Percentiles rank a stretch among this genome's conserved stretches.
Evolutionary conservation across 2,329 filamentous ascomycete species (phyloP).

Genomic region (Fusarium sp.): DNA sequence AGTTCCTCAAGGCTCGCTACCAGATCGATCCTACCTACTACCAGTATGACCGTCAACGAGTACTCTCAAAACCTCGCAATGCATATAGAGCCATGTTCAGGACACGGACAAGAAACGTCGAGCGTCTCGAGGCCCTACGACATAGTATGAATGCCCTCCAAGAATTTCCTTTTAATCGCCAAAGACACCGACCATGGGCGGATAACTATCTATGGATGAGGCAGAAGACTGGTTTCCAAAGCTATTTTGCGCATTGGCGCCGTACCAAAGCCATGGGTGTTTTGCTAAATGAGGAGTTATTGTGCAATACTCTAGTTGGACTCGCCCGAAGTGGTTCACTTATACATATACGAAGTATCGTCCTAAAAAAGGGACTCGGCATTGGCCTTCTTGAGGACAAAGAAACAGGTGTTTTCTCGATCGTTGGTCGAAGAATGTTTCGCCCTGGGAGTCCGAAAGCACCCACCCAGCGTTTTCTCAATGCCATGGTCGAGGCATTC

Average conservation of each 20-base stretch:
- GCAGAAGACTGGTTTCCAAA: conserved; percentile 45
- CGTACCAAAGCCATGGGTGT: conserved; percentile 45
- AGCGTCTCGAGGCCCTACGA: conserved; percentile 50
- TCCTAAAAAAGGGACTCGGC: conserved; percentile 51
- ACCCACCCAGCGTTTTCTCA: conserved; percentile 70
- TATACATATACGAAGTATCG: conserved; percentile 50
- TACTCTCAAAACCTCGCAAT: conserved; percentile 57
- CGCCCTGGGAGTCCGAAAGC: conserved; percentile 64
- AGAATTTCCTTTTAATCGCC: conserved; percentile 50
- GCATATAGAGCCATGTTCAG: conserved; percentile 46
- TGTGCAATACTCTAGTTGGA: conserved; percentile 58
- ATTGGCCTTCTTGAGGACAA: conserved; percentile 43
- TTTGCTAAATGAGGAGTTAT: conserved; percentile 54
- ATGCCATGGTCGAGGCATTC: conserved; percentile 75
- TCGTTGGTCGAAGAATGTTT: conserved; percentile 56
- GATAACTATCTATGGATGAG: conserved; percentile 48
- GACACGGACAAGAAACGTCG: conserved; percentile 32
- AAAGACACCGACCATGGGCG: conserved; percentile 34
- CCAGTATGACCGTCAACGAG: conserved; percentile 58
- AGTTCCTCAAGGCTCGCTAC: conserved; percentile 63
- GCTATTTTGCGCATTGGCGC: conserved; percentile 48
- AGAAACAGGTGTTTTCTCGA: conserved; percentile 34
- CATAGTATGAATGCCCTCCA: conserved; percentile 47
- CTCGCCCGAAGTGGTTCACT: conserved; percentile 56
- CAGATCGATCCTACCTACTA: conserved; percentile 61